phyloP scores from a whole-genome alignment of 1,284 basidiomycete species.

The Ustilago tritici region DNA sequence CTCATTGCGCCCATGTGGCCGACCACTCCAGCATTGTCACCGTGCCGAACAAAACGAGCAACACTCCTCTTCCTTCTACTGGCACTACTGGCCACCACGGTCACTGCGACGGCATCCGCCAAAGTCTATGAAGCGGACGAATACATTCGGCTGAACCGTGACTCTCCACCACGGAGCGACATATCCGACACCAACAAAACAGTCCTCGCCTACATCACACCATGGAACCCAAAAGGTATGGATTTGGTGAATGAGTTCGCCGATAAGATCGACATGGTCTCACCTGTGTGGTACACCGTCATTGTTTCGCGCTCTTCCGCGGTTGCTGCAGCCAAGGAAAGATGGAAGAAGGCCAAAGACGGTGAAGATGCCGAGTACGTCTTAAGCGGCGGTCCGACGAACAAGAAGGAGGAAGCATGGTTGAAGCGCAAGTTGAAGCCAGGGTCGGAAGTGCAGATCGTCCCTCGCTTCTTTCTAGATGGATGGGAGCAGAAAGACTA shows the following conservation, averaged over 20 bases:
- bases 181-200: constrained; percentile 4
- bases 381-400: constrained; percentile 40
- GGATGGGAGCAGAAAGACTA: constrained; percentile 45
- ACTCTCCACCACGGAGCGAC: neutral
- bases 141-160: constrained; percentile 25
- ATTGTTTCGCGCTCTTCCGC: constrained; percentile 7
- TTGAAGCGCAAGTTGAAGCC: constrained; percentile 1
- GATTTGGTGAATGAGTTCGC: constrained; percentile 26
- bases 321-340: neutral
- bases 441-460: constrained; percentile 14
- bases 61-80: too few species aligned
- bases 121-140: constrained; percentile 24
- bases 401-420: constrained; percentile 30
- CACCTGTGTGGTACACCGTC: constrained; percentile 60
- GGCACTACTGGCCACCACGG: neutral
- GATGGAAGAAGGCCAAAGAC: neutral
- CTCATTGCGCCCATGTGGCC: too few species aligned
- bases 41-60: too few species aligned
- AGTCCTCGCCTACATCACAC: constrained; percentile 56
- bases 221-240: constrained; percentile 48
- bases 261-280: constrained; percentile 47
- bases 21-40: too few species aligned
- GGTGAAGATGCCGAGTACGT: constrained; percentile 26
- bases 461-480: constrained; percentile 53
- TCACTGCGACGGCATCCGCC: neutral